These are phyloP conservation scores for Vicia faba DNA, from an alignment of 306 rosid genomes.

Conservation along the genomic window DNA sequence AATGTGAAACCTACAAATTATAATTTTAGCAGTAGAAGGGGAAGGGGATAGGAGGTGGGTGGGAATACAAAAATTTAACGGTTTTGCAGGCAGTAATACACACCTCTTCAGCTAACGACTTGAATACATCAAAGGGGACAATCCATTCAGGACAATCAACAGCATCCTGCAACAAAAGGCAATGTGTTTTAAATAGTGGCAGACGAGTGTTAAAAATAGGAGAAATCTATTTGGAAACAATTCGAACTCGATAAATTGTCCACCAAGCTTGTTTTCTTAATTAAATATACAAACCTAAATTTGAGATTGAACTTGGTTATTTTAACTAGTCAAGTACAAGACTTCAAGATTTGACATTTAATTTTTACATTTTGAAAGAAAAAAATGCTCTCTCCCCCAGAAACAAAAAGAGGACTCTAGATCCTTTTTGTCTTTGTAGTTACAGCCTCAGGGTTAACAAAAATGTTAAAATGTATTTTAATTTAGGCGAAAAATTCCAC, in stretches of 20 bases:
- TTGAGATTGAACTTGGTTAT: neutral
- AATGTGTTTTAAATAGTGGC: neutral
- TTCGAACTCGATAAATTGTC: neutral
- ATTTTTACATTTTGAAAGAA: no score
- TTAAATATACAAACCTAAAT: neutral
- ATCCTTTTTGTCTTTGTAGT: no score
- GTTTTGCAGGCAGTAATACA: slow-evolving; percentile 31
- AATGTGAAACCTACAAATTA: slow-evolving; percentile 2
- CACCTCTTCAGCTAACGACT: slow-evolving; percentile 93
- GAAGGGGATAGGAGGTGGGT: neutral
- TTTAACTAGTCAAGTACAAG: neutral
- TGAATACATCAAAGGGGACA: slow-evolving; percentile 83
- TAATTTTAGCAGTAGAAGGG: neutral
- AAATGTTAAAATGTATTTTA: no score
- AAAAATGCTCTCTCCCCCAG: no score
- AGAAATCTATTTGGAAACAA: neutral
- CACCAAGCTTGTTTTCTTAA: neutral
- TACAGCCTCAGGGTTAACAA: no score
- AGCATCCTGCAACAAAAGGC: slow-evolving; percentile 70
- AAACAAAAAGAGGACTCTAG: no score
- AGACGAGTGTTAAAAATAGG: neutral
- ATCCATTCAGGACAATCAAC: slow-evolving; percentile 99
- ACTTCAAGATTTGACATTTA: neutral
- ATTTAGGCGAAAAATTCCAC: no score
- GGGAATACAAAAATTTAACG: neutral